Percentiles rank a stretch among this genome's conserved stretches.
Evolutionary conservation across 371 early-diverging fungal genomes (phyloP).

Genomic region (Blakeslea trispora): DNA sequence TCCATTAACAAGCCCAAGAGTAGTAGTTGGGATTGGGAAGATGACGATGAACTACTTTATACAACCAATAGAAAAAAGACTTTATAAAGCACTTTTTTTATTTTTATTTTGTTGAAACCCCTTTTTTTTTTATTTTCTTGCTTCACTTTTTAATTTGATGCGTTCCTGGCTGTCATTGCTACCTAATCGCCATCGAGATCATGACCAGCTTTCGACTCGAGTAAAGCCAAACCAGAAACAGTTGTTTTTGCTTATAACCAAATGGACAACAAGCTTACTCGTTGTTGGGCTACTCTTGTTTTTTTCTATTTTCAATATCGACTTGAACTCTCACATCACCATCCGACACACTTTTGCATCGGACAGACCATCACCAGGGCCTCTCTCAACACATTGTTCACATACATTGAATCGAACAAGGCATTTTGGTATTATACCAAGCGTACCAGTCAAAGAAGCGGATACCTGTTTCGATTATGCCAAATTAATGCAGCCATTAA

Average conservation of each 20-base stretch:
- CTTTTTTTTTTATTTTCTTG: not conserved
- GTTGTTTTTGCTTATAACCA: conserved; percentile 1
- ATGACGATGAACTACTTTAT: conserved; percentile 10
- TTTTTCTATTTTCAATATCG: conserved; percentile 37
- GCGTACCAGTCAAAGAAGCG: conserved; percentile 38
- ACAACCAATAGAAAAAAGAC: not conserved
- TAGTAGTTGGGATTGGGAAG: conserved; percentile 26
- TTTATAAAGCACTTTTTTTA: not conserved
- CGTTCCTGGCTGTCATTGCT: not conserved
- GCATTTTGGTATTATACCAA: conserved; percentile 33
- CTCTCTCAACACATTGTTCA: conserved; percentile 21
- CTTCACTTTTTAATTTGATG: not conserved
- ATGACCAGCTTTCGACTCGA: not conserved
- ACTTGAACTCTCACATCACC: conserved; percentile 45
- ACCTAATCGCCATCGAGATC: not conserved
- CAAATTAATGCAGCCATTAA: conserved; percentile 15
- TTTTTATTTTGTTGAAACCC: conserved; percentile 3
- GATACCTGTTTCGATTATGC: conserved; percentile 51
- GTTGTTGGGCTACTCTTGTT: conserved; percentile 23
- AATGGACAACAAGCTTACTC: conserved; percentile 9
- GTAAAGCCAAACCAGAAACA: conserved; percentile 10
- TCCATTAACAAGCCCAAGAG: conserved; percentile 3
- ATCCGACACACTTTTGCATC: conserved; percentile 35
- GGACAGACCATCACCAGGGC: conserved; percentile 23
- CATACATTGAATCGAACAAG: not conserved